Base-by-base conservation (phyloP, 1,139 yeast species). In the Debaryomyces psychrophilus region DNA sequence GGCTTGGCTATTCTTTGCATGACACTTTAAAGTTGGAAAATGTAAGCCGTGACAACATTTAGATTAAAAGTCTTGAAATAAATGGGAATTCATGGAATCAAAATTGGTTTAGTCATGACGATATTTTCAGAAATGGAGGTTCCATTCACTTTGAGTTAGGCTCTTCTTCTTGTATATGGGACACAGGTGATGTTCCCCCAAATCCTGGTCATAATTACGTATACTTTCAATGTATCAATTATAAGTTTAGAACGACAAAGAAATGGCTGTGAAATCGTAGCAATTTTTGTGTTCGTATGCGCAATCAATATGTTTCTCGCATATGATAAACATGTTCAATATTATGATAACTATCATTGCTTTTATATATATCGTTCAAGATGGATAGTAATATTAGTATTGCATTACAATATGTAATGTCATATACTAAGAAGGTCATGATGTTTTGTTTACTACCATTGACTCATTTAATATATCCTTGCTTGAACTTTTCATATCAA, bases 71-170 rank as follows among this genome's bases (percentile, higher is more conserved):
- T 2, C 60, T 69, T 26, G 55, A 55, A 25, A 48, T 70, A 23
- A 68, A 71, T 49, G 73, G 73, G 4, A 31, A 57, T 12, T 42
- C 50, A 1, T 55, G 62, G 55, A 44, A 50, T 26, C 54, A 68
- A 50, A 66, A 67, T 47, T 71, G 74, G 73, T 49, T 70, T 22
- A 59, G 55, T 17, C 76, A 70, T 46, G 66, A 60, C 11, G 63
- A 61, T 31, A 42, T 70, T 8, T 69, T 71, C 51, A 51, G 54
- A 8, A 50, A 56, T 37, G 69, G 71, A 11, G 71, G 68, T 6
- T 49, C 53, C 11, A 57, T 63, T 41, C 65, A 54, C 57, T 73
- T 53, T 57, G 68, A 52, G 17, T 41, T 60, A 25, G 57, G 58
- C n/a, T 59, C 57, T 53, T 35, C 59, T 53, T 51, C 56, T 50